Evolutionary conservation across 257 asterid species (phyloP).

Genomic region (Henckelia pumila): DNA sequence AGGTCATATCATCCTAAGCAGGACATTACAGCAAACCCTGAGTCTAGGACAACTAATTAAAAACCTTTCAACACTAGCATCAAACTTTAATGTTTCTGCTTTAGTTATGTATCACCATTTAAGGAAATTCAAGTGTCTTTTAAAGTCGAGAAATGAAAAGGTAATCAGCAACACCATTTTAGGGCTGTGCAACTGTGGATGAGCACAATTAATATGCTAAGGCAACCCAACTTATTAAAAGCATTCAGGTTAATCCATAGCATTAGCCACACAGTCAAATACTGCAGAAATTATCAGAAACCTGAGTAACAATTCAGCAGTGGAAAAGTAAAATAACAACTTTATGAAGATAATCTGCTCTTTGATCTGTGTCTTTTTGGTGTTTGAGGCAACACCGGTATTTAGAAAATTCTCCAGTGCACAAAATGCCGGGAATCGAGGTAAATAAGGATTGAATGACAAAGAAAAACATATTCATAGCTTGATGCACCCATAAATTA

Average conservation of each 20-base stretch:
- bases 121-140: neutral
- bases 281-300: no score
- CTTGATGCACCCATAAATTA: neutral
- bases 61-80: neutral
- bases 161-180: neutral
- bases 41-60: neutral
- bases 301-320: no score
- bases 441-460: neutral
- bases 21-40: neutral
- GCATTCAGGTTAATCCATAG: no score
- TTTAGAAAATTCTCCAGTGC: neutral
- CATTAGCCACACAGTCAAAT: neutral
- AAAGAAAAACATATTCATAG: no score
- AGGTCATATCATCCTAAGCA: neutral
- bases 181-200: neutral
- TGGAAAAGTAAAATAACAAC: neutral
- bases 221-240: no score
- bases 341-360: neutral
- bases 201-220: no score
- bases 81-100: neutral
- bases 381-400: neutral
- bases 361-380: neutral
- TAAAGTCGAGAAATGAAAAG: neutral
- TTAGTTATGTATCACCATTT: conserved; percentile 3
- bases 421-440: neutral